Evolutionary conservation across 768 basidiomycete species (phyloP).

Genomic region (Boletus patriciae): DNA sequence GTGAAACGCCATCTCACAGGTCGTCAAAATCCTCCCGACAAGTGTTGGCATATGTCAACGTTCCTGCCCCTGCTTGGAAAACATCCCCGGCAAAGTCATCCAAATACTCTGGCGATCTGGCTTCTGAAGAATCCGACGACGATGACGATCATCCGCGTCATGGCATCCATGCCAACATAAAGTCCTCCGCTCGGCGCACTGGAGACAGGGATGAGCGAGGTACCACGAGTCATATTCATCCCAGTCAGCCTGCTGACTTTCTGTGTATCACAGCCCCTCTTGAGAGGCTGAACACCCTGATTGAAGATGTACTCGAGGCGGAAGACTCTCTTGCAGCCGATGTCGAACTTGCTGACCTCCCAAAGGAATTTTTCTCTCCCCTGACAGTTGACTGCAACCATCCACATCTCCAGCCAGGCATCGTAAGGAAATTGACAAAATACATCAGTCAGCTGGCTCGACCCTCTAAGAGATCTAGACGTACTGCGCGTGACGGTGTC

Average conservation of each 20-base stretch:
- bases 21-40: constrained; percentile 34
- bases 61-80: constrained; percentile 30
- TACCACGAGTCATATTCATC: constrained; percentile 24
- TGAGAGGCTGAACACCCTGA: constrained; percentile 71
- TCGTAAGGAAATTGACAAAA: constrained; percentile 69
- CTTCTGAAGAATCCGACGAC: constrained; percentile 55
- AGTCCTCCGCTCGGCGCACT: constrained; percentile 56
- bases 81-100: constrained; percentile 28
- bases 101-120: constrained; percentile 39
- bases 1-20: constrained; percentile 26
- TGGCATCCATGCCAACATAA: constrained; percentile 35
- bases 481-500: constrained; percentile 40
- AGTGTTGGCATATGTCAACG: constrained; percentile 35
- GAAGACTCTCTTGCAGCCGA: constrained; percentile 71
- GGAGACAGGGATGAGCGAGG: constrained; percentile 79
- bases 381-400: constrained; percentile 55
- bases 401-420: constrained; percentile 57
- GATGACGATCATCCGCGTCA: constrained; percentile 32
- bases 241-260: not conserved
- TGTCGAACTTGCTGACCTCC: constrained; percentile 48
- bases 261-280: constrained; percentile 48
- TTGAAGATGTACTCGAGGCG: constrained; percentile 85
- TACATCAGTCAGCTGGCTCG: constrained; percentile 65
- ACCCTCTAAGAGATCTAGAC: constrained; percentile 67
- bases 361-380: constrained; percentile 63